Percentiles rank a stretch among this genome's conserved stretches.
These are phyloP conservation scores for Dissophora ornata DNA, from an alignment of 192 early-diverging fungal species.

Conservation along the genomic window DNA sequence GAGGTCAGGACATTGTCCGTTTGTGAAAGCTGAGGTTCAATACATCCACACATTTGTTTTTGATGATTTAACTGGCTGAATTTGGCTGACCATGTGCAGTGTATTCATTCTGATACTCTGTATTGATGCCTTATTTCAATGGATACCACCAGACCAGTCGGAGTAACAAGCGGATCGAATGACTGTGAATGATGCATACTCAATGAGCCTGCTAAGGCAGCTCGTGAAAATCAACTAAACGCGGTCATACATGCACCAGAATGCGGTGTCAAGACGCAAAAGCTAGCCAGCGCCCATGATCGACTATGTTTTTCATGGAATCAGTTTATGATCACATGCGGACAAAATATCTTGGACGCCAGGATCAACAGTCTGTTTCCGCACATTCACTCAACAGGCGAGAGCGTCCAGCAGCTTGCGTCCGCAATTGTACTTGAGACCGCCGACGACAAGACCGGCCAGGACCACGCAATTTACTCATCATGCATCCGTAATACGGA, in stretches of 20 bases:
- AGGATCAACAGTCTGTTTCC: not conserved
- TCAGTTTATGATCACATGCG: conserved; percentile 10
- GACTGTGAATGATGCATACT: too few species aligned
- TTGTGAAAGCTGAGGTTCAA: too few species aligned
- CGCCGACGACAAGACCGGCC: not conserved
- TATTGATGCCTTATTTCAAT: too few species aligned
- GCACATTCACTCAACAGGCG: not conserved
- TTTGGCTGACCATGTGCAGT: too few species aligned
- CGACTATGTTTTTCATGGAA: not conserved
- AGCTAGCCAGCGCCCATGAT: not conserved
- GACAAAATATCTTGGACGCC: not conserved
- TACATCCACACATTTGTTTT: too few species aligned
- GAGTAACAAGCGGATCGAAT: too few species aligned
- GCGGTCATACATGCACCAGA: not conserved
- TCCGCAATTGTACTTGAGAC: not conserved
- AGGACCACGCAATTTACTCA: not conserved
- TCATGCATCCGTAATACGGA: conserved; percentile 5
- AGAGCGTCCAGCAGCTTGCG: not conserved
- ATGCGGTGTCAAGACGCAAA: not conserved
- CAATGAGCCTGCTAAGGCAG: too few species aligned
- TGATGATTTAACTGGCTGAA: too few species aligned
- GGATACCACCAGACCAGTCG: too few species aligned
- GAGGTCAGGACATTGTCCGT: too few species aligned
- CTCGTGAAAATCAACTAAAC: too few species aligned
- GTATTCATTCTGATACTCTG: too few species aligned